phyloP scores from a whole-genome alignment of 495 filamentous ascomycete genomes.

The Penicillium steckii region DNA sequence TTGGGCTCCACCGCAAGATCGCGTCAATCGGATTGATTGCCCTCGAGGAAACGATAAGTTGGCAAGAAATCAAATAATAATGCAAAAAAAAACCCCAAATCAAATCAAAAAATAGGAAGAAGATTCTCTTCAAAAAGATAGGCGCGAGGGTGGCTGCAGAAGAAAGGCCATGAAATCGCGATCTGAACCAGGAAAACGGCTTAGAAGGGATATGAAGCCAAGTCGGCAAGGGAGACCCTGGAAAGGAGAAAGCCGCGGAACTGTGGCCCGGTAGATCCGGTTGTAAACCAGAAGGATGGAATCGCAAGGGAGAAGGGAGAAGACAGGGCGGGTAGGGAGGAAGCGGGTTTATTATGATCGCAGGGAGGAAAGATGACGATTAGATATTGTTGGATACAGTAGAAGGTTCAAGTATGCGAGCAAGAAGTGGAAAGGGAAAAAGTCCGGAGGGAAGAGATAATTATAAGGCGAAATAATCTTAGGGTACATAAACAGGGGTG shows the following conservation, averaged over 20 bases:
- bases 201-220: constrained; percentile 30
- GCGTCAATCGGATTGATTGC: constrained; percentile 14
- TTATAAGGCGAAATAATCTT: constrained; percentile 3
- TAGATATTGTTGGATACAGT: not conserved
- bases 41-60: not conserved
- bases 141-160: constrained; percentile 31
- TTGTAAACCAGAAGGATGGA: constrained; percentile 24
- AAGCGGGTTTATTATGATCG: constrained; percentile 2
- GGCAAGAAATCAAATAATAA: not conserved
- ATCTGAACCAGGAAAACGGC: constrained; percentile 35
- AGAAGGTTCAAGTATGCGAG: constrained; percentile 22
- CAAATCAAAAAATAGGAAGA: constrained; percentile 4
- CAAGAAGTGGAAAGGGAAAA: constrained; percentile 10
- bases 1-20: constrained; percentile 15
- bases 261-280: constrained; percentile 39
- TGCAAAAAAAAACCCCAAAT: constrained; percentile 1
- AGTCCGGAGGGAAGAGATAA: constrained; percentile 6
- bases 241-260: constrained; percentile 43
- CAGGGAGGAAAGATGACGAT: not conserved
- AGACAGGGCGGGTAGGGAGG: constrained; percentile 18
- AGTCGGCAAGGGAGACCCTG: constrained; percentile 40
- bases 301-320: constrained; percentile 42
- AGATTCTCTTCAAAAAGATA: constrained; percentile 16
- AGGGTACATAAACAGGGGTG: constrained; percentile 1
- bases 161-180: constrained; percentile 30